Base-by-base conservation (phyloP, 805 yeast genomes). In the Phaffomyces opuntiae region DNA sequence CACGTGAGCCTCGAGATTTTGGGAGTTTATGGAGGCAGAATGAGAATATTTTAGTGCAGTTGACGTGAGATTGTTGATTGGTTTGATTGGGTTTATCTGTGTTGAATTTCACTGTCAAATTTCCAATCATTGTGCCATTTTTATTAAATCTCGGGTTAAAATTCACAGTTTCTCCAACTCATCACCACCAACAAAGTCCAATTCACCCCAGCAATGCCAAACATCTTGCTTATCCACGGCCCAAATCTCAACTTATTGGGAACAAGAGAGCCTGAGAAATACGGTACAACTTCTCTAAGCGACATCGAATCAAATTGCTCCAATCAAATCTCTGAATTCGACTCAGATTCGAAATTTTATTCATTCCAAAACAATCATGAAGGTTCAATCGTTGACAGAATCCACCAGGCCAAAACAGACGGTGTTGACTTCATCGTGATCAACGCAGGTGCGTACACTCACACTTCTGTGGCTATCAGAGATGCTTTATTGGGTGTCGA, bases 391-490 rank as follows among this genome's bases (percentile, higher is more conserved):
- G 62, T 74, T 33, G 77, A 74, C 50, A 56, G 75, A 37, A 73
- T 74, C 38, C 78, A 74, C 50, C 62, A 69, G 51, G 77, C 78
- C 9, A 68, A 64, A 51, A 48, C 48, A 17, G 52, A 58, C 33
- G 58, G 56, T 19, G 51, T 58, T 7, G 70, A 73, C 35, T 73
- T 72, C 52, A 69, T 74, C 38, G 65, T 74, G 35, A 72, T 74
- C 42, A 74, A 74, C 51, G 78, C 78, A 12, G 78, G 78, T 40
- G 78, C 78, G 9, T 73, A 70, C 53, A 74, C 78, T 2, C 78
- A 74, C 49, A 74, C 78, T 1, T 71, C 77, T 1, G 70, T 74
- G 21, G 78, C 74, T 1, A 63, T 74, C 12, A 66, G 78, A 47
- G 78, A 74, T 53, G 78, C 78, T 5, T 59, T 74, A 35, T 53